phyloP scores from a whole-genome alignment of 768 basidiomycete genomes.

The Tephrocybe sp. region DNA sequence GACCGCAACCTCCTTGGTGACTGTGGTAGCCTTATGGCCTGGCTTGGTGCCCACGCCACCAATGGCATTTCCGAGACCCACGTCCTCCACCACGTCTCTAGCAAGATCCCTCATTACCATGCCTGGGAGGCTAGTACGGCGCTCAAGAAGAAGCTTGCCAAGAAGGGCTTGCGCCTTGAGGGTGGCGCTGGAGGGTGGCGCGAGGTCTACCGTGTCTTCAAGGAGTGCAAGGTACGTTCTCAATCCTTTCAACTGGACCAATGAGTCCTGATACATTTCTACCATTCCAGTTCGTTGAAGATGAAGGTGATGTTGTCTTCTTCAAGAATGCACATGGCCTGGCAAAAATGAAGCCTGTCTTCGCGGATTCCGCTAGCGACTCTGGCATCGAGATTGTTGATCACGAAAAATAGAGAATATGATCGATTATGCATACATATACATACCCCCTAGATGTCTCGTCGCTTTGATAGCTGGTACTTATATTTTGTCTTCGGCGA shows the following conservation, averaged over 20 bases:
- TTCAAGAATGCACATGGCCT: conserved; percentile 86
- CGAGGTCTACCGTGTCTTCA: conserved; percentile 75
- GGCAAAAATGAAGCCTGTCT: conserved; percentile 65
- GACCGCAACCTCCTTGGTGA: conserved; percentile 82
- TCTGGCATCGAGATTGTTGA: conserved; percentile 49
- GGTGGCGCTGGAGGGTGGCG: conserved; percentile 78
- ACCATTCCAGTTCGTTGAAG: conserved; percentile 85
- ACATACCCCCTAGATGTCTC: conserved; percentile 15
- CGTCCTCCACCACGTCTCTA: conserved; percentile 86
- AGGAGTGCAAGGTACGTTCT: conserved; percentile 63
- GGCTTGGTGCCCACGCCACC: conserved; percentile 81
- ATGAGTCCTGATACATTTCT: background rate
- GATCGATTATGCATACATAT: background rate
- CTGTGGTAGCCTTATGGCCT: conserved; percentile 74
- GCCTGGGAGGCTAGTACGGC: conserved; percentile 91
- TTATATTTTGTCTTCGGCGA: conserved; percentile 3
- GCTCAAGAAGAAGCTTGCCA: conserved; percentile 71
- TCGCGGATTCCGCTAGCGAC: conserved; percentile 56
- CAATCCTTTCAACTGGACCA: background rate
- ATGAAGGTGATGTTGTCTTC: conserved; percentile 87
- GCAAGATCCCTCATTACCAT: conserved; percentile 96
- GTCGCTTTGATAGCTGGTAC: no score
- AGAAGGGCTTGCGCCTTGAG: conserved; percentile 58
- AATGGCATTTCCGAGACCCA: conserved; percentile 96
- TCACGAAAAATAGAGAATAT: conserved; percentile 42